Conservation (phyloP, 371 early-diverging fungal species). For the Mucor mucedo region DNA sequence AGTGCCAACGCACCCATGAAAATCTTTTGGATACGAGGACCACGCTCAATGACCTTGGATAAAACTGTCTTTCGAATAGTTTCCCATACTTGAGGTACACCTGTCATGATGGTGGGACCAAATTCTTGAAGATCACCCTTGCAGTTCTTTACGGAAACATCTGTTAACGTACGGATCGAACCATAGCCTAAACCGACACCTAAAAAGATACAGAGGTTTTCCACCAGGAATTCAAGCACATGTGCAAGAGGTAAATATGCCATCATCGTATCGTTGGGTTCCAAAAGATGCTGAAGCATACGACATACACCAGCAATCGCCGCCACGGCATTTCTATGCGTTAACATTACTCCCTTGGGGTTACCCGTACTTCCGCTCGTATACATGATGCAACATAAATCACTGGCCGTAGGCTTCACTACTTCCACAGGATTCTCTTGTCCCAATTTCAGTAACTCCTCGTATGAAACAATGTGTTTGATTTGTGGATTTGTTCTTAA, state of each 20-base stretch:
- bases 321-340: constrained; percentile 77
- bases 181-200: constrained; percentile 93
- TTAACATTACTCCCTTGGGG: constrained; percentile 75
- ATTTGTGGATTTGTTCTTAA: constrained; percentile 25
- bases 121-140: constrained; percentile 93
- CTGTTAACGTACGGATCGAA: constrained; percentile 82
- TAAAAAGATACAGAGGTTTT: constrained; percentile 73
- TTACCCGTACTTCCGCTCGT: constrained; percentile 88
- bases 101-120: constrained; percentile 92
- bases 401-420: constrained; percentile 59
- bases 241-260: constrained; percentile 97
- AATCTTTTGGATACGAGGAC: constrained; percentile 70
- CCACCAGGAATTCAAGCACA: constrained; percentile 87
- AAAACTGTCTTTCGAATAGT: constrained; percentile 88
- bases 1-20: constrained; percentile 76
- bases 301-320: constrained; percentile 80
- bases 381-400: constrained; percentile 83
- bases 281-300: constrained; percentile 76
- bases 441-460: constrained; percentile 69
- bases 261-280: constrained; percentile 76
- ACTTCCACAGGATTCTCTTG: constrained; percentile 61
- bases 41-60: constrained; percentile 68
- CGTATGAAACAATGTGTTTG: constrained; percentile 43
- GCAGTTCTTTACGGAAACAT: constrained; percentile 91
- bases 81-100: constrained; percentile 95